Conservation (phyloP, 148 eudicot species). For the Chenopodium suecicum region DNA sequence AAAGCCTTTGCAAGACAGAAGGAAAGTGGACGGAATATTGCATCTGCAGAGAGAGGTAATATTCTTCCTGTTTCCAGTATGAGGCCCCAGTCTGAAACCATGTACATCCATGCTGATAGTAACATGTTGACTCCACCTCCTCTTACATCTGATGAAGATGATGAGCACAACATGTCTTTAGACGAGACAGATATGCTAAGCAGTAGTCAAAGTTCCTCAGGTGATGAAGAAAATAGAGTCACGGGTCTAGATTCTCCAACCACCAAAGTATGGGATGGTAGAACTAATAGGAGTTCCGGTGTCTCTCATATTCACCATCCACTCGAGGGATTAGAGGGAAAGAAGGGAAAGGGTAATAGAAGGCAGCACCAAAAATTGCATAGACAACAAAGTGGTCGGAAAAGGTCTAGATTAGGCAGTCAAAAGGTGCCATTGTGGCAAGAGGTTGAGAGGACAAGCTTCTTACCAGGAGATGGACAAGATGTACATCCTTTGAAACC, state of each 20-base stretch:
- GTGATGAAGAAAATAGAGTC: conserved; percentile 66
- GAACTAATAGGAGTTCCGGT: conserved; percentile 54
- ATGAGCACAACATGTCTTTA: conserved; percentile 44
- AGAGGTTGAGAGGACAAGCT: conserved; percentile 86
- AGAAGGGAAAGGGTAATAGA: conserved; percentile 45
- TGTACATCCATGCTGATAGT: conserved; percentile 22
- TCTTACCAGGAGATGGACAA: conserved; percentile 66
- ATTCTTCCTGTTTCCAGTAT: conserved; percentile 27
- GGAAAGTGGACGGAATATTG: conserved; percentile 34
- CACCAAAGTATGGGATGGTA: conserved; percentile 91
- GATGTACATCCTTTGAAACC: conserved; percentile 58
- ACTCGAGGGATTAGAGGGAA: conserved; percentile 66
- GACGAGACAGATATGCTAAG: conserved; percentile 57
- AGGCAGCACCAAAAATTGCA: conserved; percentile 39
- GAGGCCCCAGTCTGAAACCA: conserved; percentile 30
- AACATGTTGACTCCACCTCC: conserved; percentile 32
- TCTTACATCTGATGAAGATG: conserved; percentile 44
- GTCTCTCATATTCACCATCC: conserved; percentile 85
- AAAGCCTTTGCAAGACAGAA: conserved; percentile 34
- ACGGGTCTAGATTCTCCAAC: conserved; percentile 86
- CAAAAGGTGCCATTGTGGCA: conserved; percentile 62
- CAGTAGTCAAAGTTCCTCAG: conserved; percentile 58
- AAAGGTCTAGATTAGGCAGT: conserved; percentile 54
- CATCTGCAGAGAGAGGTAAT: conserved; percentile 25
- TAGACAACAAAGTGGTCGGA: conserved; percentile 49